These are phyloP conservation scores for Cutaneotrichosporon sp. DNA, from an alignment of 1,284 basidiomycete species.

Conservation along the genomic window DNA sequence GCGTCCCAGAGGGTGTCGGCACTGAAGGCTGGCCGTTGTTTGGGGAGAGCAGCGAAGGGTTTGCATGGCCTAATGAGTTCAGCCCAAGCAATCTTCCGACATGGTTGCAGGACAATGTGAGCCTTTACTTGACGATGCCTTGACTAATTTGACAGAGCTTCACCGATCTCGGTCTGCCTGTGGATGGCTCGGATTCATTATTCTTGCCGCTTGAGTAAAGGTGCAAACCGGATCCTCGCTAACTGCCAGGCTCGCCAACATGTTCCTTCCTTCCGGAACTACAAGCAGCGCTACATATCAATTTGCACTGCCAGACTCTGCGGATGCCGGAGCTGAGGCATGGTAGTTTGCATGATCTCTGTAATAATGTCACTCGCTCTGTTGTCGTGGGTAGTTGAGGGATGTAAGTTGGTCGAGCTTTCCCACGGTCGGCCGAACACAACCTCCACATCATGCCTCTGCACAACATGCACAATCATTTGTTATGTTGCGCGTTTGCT, in stretches of 20 bases:
- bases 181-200: slow-evolving; percentile 80
- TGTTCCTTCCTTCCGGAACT: slow-evolving; percentile 41
- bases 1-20: slow-evolving; percentile 10
- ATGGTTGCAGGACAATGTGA: slow-evolving; percentile 61
- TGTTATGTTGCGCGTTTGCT: no score
- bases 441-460: background rate
- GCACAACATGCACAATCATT: background rate
- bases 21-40: slow-evolving; percentile 13
- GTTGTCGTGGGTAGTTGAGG: background rate
- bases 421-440: background rate
- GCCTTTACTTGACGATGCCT: slow-evolving; percentile 25
- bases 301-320: slow-evolving; percentile 41
- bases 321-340: slow-evolving; percentile 44
- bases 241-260: slow-evolving; percentile 39
- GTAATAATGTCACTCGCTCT: no score
- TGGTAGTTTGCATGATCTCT: no score
- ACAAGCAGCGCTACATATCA: slow-evolving; percentile 31
- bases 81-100: slow-evolving; percentile 42
- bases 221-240: background rate
- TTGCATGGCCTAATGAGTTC: slow-evolving; percentile 64
- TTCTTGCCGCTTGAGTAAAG: slow-evolving; percentile 59
- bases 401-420: background rate
- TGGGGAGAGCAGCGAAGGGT: slow-evolving; percentile 49
- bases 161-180: slow-evolving; percentile 78
- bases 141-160: slow-evolving; percentile 56